Conservation (phyloP, 1,284 basidiomycete species). For the Trichosporon sp. region DNA sequence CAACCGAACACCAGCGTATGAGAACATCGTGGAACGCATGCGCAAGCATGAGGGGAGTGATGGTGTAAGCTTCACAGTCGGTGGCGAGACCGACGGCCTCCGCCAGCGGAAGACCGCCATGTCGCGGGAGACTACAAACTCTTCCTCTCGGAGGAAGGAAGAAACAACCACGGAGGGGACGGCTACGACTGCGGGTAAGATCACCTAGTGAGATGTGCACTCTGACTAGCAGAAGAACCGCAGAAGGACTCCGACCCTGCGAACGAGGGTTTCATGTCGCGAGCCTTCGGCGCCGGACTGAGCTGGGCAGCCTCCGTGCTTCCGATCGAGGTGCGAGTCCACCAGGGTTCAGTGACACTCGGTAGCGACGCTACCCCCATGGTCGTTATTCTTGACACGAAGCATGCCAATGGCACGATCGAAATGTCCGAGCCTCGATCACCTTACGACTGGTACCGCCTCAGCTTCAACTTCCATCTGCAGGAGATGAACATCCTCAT, state of each 20-base stretch:
- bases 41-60: slow-evolving; percentile 53
- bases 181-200: not conserved
- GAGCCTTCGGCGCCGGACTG: slow-evolving; percentile 30
- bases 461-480: slow-evolving; percentile 71
- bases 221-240: not conserved
- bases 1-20: slow-evolving; percentile 83
- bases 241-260: slow-evolving; percentile 2
- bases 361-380: slow-evolving; percentile 82
- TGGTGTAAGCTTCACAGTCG: slow-evolving; percentile 11
- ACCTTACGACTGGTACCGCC: slow-evolving; percentile 75
- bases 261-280: slow-evolving; percentile 10
- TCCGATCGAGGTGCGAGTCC: slow-evolving; percentile 73
- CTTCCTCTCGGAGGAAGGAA: not conserved
- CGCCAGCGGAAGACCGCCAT: slow-evolving; percentile 21
- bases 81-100: slow-evolving; percentile 3
- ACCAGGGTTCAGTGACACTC: slow-evolving; percentile 73
- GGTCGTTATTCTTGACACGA: slow-evolving; percentile 76
- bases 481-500: slow-evolving; percentile 67
- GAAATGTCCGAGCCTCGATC: slow-evolving; percentile 76
- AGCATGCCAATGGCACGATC: slow-evolving; percentile 71
- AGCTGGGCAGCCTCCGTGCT: slow-evolving; percentile 59
- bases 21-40: slow-evolving; percentile 78
- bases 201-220: not conserved
- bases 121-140: slow-evolving; percentile 17
- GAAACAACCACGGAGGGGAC: not conserved